These are phyloP conservation scores for Apophysomyces trapeziformis DNA, from an alignment of 371 early-diverging fungal genomes.

Conservation along the genomic window DNA sequence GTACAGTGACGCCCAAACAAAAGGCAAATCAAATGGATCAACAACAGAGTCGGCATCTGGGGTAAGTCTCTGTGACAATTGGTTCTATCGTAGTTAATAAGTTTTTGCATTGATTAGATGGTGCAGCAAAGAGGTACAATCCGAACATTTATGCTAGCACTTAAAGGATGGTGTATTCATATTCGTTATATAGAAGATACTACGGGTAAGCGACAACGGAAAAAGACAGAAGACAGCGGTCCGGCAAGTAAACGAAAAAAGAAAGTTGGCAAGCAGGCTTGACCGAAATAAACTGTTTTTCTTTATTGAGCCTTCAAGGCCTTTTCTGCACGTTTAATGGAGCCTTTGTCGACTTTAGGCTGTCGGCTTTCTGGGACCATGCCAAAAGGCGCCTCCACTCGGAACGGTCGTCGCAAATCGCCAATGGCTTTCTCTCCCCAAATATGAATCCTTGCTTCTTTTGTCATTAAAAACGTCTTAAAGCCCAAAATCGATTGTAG, in stretches of 20 bases:
- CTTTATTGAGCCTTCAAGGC: slow-evolving; percentile 51
- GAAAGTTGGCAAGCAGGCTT: slow-evolving; percentile 16
- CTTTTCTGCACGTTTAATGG: slow-evolving; percentile 59
- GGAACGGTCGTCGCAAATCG: slow-evolving; percentile 81
- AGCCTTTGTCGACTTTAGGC: slow-evolving; percentile 53
- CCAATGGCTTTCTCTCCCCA: slow-evolving; percentile 74
- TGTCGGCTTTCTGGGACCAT: slow-evolving; percentile 32
- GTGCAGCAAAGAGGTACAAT: background rate
- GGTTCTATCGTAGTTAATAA: background rate
- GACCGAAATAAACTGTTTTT: slow-evolving; percentile 1
- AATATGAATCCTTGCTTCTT: slow-evolving; percentile 75
- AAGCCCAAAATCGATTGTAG: slow-evolving; percentile 27
- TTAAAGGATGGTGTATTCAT: background rate
- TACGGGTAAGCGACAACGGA: slow-evolving; percentile 24
- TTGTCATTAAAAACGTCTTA: slow-evolving; percentile 42
- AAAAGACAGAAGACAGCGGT: slow-evolving; percentile 23
- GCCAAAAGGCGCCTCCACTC: slow-evolving; percentile 66
- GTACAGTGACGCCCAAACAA: slow-evolving; percentile 11
- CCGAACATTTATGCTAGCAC: background rate
- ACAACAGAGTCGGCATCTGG: background rate
- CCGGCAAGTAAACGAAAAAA: slow-evolving; percentile 21
- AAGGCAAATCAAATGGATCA: slow-evolving; percentile 5
- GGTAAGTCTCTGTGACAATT: background rate
- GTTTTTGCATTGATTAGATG: background rate
- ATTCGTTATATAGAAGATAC: slow-evolving; percentile 9